A percentile compares a stretch with the other conserved stretches of the same genome.
Conservation (phyloP, 2,329 filamentous ascomycete species). For the Penicillium sp. region DNA sequence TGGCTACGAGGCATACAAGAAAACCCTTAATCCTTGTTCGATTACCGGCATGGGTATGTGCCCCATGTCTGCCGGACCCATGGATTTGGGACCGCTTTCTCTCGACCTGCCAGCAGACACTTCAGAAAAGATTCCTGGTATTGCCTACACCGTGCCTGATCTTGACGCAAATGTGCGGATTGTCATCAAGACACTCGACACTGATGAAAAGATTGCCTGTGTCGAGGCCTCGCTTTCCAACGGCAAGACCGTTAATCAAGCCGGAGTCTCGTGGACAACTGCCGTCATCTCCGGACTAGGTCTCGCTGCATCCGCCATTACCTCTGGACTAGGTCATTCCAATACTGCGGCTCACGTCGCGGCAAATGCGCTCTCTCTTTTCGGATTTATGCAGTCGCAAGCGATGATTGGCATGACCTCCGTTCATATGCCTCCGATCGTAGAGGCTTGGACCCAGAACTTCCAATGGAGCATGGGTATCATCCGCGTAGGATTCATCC, state of each 20-base stretch:
- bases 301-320: slow-evolving; percentile 78
- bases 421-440: slow-evolving; percentile 79
- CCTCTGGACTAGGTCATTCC: slow-evolving; percentile 84
- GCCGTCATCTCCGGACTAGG: slow-evolving; percentile 83
- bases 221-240: slow-evolving; percentile 86
- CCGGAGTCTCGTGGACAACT: slow-evolving; percentile 84
- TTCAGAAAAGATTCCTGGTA: slow-evolving; percentile 67
- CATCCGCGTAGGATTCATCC: slow-evolving; percentile 81
- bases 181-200: slow-evolving; percentile 70
- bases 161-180: slow-evolving; percentile 82
- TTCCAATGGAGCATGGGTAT: slow-evolving; percentile 99
- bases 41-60: slow-evolving; percentile 71
- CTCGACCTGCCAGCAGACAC: slow-evolving; percentile 58
- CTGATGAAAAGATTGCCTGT: slow-evolving; percentile 69
- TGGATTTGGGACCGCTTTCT: slow-evolving; percentile 68
- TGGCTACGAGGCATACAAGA: slow-evolving; percentile 68
- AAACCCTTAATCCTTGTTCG: slow-evolving; percentile 72
- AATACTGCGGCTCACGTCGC: slow-evolving; percentile 95
- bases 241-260: slow-evolving; percentile 84
- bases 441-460: slow-evolving; percentile 91
- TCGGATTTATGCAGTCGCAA: slow-evolving; percentile 91
- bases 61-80: slow-evolving; percentile 82
- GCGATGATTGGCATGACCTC: slow-evolving; percentile 84
- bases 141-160: slow-evolving; percentile 87
- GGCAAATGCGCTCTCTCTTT: slow-evolving; percentile 88